Conservation (phyloP, 192 early-diverging fungal species). For the Coemansia sp. region DNA sequence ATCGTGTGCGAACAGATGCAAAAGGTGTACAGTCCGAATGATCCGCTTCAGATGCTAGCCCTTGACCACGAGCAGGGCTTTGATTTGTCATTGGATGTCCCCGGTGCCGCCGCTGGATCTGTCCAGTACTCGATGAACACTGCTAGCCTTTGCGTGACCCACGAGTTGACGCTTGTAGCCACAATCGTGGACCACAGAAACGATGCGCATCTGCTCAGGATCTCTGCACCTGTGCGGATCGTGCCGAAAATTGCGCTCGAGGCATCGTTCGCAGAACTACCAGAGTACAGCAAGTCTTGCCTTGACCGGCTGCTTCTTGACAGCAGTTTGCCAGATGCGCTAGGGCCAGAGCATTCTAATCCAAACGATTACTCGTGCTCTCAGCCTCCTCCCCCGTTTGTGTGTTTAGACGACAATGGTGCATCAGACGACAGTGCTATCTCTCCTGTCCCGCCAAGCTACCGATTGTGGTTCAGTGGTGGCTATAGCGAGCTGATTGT, state of each 20-base stretch:
- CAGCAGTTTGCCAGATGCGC: neutral
- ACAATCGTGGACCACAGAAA: slow-evolving; percentile 31
- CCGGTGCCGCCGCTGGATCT: slow-evolving; percentile 19
- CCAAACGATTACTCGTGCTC: neutral
- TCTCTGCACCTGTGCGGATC: slow-evolving; percentile 23
- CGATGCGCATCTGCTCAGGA: slow-evolving; percentile 27
- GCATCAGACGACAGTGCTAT: neutral
- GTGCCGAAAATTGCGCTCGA: slow-evolving; percentile 24
- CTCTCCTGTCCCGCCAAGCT: slow-evolving; percentile 21
- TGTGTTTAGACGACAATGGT: neutral
- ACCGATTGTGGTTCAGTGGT: slow-evolving; percentile 2
- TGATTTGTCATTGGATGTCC: slow-evolving; percentile 26
- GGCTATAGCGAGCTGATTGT: neutral
- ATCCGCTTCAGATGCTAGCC: slow-evolving; percentile 8
- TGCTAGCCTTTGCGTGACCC: slow-evolving; percentile 17
- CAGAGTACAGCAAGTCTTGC: slow-evolving; percentile 19
- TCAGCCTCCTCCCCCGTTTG: neutral
- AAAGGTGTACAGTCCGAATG: slow-evolving; percentile 6
- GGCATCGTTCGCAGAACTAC: slow-evolving; percentile 23
- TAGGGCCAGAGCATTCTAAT: neutral
- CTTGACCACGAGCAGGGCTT: slow-evolving; percentile 30
- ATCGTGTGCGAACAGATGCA: slow-evolving; percentile 12
- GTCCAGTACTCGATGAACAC: slow-evolving; percentile 44
- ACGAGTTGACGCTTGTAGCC: slow-evolving; percentile 42
- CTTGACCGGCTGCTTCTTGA: slow-evolving; percentile 32